These are phyloP conservation scores for Boletus rufocinnamomeus DNA, from an alignment of 768 basidiomycete genomes.

Conservation along the genomic window DNA sequence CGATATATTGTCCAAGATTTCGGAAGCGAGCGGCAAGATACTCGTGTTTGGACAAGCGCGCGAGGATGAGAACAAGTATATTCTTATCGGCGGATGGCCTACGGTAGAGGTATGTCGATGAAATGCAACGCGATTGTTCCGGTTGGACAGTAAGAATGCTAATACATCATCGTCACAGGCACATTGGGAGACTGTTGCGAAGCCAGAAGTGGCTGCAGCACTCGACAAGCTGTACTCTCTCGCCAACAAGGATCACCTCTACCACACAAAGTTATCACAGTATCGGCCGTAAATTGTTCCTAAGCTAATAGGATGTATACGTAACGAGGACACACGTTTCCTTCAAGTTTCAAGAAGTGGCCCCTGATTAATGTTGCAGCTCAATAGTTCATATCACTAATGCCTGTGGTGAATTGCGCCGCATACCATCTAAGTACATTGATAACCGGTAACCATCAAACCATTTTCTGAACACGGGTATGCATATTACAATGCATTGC, in stretches of 20 bases:
- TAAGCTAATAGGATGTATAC: background rate
- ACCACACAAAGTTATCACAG: slow-evolving; percentile 13
- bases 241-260: slow-evolving; percentile 15
- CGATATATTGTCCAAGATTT: slow-evolving; percentile 13
- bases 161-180: slow-evolving; percentile 13
- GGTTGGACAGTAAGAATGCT: background rate
- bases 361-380: no score
- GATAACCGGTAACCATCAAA: no score
- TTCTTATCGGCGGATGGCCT: slow-evolving; percentile 26
- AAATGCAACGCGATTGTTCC: background rate
- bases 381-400: no score
- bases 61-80: slow-evolving; percentile 24
- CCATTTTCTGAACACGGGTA: no score
- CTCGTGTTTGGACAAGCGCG: slow-evolving; percentile 25
- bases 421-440: no score
- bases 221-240: slow-evolving; percentile 18
- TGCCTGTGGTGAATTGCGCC: no score
- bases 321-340: background rate
- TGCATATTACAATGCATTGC: no score
- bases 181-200: slow-evolving; percentile 10
- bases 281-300: background rate
- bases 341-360: no score
- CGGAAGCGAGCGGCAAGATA: slow-evolving; percentile 9
- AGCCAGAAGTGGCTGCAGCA: slow-evolving; percentile 8
- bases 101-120: slow-evolving; percentile 25